Percentiles rank a stretch among this genome's conserved stretches.
phyloP scores from a whole-genome alignment of 345 rosid species.

The Pelargonium nanum region DNA sequence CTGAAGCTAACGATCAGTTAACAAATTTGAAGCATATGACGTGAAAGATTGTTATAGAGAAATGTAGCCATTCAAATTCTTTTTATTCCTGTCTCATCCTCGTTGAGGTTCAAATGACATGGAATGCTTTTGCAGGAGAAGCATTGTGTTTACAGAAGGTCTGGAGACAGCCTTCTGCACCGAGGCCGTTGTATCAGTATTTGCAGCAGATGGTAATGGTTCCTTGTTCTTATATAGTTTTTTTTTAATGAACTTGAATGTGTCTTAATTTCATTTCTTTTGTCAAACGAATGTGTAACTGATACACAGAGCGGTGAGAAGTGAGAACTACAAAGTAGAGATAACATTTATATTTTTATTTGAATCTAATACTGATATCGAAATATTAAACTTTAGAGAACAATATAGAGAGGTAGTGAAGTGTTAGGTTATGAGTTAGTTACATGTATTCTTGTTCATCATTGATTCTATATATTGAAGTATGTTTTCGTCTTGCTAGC shows the following conservation, averaged over 20 bases:
- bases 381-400: no score
- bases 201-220: slow-evolving; percentile 54
- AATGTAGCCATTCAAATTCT: not conserved
- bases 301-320: no score
- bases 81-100: not conserved
- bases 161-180: slow-evolving; percentile 28
- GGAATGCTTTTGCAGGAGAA: slow-evolving; percentile 26
- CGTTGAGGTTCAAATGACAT: not conserved
- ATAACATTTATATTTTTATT: no score
- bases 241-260: slow-evolving; percentile 1
- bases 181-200: slow-evolving; percentile 53
- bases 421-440: no score
- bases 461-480: not conserved
- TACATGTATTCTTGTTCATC: no score
- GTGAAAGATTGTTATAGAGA: no score
- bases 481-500: not conserved
- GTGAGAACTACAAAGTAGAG: no score
- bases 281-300: not conserved
- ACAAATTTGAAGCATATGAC: no score
- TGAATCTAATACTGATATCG: no score
- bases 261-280: slow-evolving; percentile 2
- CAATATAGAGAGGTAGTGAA: no score
- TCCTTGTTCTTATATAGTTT: not conserved
- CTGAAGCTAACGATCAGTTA: no score
- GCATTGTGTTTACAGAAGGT: slow-evolving; percentile 25